Evolutionary conservation across 371 early-diverging fungal species (phyloP).

Genomic region (Nematocida sp.): DNA sequence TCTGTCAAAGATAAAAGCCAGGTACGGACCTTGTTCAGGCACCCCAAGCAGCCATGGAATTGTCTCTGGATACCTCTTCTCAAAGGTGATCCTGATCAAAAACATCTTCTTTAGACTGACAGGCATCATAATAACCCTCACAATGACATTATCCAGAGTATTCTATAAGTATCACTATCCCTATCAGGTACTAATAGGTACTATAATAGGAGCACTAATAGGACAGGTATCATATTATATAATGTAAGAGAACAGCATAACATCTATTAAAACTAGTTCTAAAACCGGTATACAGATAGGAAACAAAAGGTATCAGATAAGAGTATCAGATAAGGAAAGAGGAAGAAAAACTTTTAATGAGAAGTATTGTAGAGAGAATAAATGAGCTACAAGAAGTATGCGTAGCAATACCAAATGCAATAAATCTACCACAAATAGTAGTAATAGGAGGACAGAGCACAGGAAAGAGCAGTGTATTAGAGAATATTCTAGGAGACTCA

Average conservation of each 20-base stretch:
- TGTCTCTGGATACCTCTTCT: constrained; percentile 27
- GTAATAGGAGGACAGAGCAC: constrained; percentile 92
- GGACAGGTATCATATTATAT: not conserved
- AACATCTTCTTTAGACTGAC: not conserved
- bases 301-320: too few species aligned
- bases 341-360: constrained; percentile 22
- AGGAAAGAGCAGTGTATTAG: constrained; percentile 93
- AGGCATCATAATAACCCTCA: not conserved
- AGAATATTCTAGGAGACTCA: constrained; percentile 92
- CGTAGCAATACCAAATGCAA: constrained; percentile 67
- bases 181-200: constrained; percentile 27
- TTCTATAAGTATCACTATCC: constrained; percentile 17
- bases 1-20: constrained; percentile 13
- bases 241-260: too few species aligned
- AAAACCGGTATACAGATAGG: too few species aligned
- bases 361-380: constrained; percentile 53
- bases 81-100: not conserved
- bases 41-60: constrained; percentile 49
- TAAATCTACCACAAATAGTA: constrained; percentile 91
- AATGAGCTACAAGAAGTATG: constrained; percentile 91
- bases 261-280: too few species aligned
- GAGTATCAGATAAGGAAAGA: too few species aligned
- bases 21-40: not conserved
- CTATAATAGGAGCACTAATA: not conserved
- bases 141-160: constrained; percentile 4